Evolutionary conservation across 2,329 filamentous ascomycete species (phyloP).

Genomic region (Emmonsia crescens): DNA sequence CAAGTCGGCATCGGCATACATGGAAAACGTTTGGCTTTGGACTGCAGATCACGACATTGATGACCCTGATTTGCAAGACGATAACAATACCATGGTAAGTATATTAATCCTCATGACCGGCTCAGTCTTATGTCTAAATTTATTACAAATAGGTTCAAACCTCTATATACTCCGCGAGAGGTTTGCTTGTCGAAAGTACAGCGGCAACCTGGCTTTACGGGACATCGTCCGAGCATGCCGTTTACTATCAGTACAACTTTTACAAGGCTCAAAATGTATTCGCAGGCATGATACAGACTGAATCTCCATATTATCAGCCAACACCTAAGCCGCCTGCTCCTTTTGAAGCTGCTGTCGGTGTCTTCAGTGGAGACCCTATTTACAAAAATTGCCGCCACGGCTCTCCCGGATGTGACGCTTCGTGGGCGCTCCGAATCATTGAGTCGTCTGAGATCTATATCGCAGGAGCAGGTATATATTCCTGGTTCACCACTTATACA

Average conservation of each 20-base stretch:
- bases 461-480: conserved; percentile 2
- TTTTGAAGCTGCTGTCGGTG: not conserved
- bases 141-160: not conserved
- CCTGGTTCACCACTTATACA: conserved; percentile 3
- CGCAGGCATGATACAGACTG: conserved; percentile 4
- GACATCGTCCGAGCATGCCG: conserved; percentile 4
- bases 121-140: not conserved
- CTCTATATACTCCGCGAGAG: conserved; percentile 1
- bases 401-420: not conserved
- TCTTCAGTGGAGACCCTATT: not conserved
- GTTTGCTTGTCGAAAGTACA: conserved; percentile 3
- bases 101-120: not conserved
- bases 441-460: conserved; percentile 2
- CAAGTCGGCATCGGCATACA: conserved; percentile 32
- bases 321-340: conserved; percentile 1
- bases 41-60: conserved; percentile 26
- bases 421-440: conserved; percentile 3
- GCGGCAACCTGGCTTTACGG: conserved; percentile 3
- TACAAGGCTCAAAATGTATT: not conserved
- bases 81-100: conserved; percentile 4
- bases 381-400: not conserved
- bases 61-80: conserved; percentile 3
- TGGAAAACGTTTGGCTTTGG: conserved; percentile 28
- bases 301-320: conserved; percentile 6
- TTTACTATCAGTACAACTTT: conserved; percentile 5